Conservation (phyloP, 176 grass and related monocot species). For the Poa pratensis region DNA sequence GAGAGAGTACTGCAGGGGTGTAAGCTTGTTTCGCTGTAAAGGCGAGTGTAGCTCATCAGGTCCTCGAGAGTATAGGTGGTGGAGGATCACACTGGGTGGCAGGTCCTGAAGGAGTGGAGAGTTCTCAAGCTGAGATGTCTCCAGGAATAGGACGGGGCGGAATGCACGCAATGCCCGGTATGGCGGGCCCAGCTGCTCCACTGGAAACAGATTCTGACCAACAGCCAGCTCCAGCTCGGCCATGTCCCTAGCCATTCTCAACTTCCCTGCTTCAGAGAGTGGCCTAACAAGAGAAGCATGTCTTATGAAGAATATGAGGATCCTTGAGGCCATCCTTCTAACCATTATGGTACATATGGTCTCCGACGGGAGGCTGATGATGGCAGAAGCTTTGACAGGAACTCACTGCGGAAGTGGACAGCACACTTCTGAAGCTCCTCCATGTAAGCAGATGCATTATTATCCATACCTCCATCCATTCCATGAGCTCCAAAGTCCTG, state of each 20-base stretch:
- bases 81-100: conserved; percentile 82
- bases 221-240: conserved; percentile 88
- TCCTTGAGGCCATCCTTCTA: conserved; percentile 88
- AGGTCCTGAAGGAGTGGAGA: conserved; percentile 81
- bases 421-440: conserved; percentile 91
- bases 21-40: conserved; percentile 87
- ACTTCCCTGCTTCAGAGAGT: conserved; percentile 95
- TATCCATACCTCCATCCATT: conserved; percentile 68
- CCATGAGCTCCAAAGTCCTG: conserved; percentile 73
- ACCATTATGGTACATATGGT: conserved; percentile 92
- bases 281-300: conserved; percentile 91
- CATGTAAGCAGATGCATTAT: conserved; percentile 94
- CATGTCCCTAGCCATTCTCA: conserved; percentile 98
- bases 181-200: conserved; percentile 91
- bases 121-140: conserved; percentile 78
- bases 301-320: conserved; percentile 98
- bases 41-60: conserved; percentile 93
- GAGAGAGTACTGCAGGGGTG: conserved; percentile 72
- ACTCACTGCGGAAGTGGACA: conserved; percentile 87
- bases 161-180: conserved; percentile 85
- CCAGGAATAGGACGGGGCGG: conserved; percentile 88
- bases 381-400: conserved; percentile 85
- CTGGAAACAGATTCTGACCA: conserved; percentile 96
- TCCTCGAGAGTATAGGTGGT: conserved; percentile 88
- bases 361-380: conserved; percentile 80